These are phyloP conservation scores for Acarospora socialis DNA, from an alignment of 2,329 filamentous ascomycete genomes.

Conservation along the genomic window DNA sequence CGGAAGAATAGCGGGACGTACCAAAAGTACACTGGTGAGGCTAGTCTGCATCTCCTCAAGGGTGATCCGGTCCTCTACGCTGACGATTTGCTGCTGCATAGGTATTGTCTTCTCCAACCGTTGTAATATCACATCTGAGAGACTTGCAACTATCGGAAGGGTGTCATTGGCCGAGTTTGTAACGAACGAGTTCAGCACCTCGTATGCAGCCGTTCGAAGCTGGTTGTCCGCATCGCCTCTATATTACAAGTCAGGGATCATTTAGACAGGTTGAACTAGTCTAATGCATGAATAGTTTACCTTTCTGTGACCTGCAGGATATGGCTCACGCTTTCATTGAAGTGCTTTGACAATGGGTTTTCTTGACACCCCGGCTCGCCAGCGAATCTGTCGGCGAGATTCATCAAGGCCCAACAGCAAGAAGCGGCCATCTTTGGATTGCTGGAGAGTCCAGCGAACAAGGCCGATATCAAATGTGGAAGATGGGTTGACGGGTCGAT, in stretches of 20 bases:
- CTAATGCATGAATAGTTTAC: slow-evolving; percentile 18
- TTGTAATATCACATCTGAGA: slow-evolving; percentile 80
- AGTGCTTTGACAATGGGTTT: slow-evolving; percentile 81
- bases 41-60: slow-evolving; percentile 98
- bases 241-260: slow-evolving; percentile 12
- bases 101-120: slow-evolving; percentile 80
- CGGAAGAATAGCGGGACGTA: slow-evolving; percentile 15
- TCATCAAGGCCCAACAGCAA: slow-evolving; percentile 99
- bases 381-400: slow-evolving; percentile 87
- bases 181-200: slow-evolving; percentile 90
- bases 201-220: slow-evolving; percentile 88
- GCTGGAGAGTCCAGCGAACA: slow-evolving; percentile 81
- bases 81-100: slow-evolving; percentile 86
- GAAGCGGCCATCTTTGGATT: slow-evolving; percentile 95
- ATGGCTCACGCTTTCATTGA: slow-evolving; percentile 78
- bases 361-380: slow-evolving; percentile 64
- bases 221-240: slow-evolving; percentile 65
- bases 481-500: slow-evolving; percentile 78
- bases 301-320: slow-evolving; percentile 76
- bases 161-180: slow-evolving; percentile 81
- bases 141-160: slow-evolving; percentile 60
- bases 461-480: slow-evolving; percentile 67
- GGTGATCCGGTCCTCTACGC: slow-evolving; percentile 89
- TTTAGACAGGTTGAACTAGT: slow-evolving; percentile 7
- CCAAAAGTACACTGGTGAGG: slow-evolving; percentile 73